These are phyloP conservation scores for Didymella pomorum DNA, from an alignment of 2,329 filamentous ascomycete genomes.

Conservation along the genomic window DNA sequence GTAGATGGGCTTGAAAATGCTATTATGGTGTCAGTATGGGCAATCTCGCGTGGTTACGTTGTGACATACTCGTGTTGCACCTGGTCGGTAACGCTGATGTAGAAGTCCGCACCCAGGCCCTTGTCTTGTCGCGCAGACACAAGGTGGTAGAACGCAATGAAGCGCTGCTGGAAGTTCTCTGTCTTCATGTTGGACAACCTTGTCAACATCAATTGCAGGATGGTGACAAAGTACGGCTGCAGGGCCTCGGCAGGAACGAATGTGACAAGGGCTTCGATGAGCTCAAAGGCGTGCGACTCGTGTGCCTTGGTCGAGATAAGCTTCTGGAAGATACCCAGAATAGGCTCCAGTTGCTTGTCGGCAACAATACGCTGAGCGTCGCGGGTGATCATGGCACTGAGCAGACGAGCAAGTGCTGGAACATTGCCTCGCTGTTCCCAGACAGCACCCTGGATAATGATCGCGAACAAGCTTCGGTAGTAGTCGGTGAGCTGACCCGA, in stretches of 20 bases:
- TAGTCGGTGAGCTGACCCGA: constrained; percentile 78
- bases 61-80: constrained; percentile 71
- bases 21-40: constrained; percentile 41
- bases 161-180: constrained; percentile 84
- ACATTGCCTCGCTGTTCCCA: constrained; percentile 96
- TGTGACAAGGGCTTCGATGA: constrained; percentile 81
- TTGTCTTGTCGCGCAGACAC: constrained; percentile 79
- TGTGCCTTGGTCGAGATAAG: constrained; percentile 82
- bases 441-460: constrained; percentile 79
- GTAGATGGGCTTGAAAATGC: constrained; percentile 86
- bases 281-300: constrained; percentile 86
- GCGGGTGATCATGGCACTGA: constrained; percentile 83
- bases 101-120: constrained; percentile 91
- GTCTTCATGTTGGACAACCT: constrained; percentile 75
- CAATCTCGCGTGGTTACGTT: not conserved
- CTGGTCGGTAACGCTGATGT: constrained; percentile 82
- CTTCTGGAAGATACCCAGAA: constrained; percentile 96
- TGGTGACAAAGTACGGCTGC: constrained; percentile 78
- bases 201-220: constrained; percentile 83
- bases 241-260: constrained; percentile 77
- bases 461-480: constrained; percentile 79
- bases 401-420: constrained; percentile 84
- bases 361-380: constrained; percentile 75
- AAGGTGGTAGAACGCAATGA: constrained; percentile 94
- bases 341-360: constrained; percentile 82